A percentile compares a stretch with the other conserved stretches of the same genome.
Evolutionary conservation across 352 stramenopile species (phyloP).

Genomic region (Globisporangium camurandrum): DNA sequence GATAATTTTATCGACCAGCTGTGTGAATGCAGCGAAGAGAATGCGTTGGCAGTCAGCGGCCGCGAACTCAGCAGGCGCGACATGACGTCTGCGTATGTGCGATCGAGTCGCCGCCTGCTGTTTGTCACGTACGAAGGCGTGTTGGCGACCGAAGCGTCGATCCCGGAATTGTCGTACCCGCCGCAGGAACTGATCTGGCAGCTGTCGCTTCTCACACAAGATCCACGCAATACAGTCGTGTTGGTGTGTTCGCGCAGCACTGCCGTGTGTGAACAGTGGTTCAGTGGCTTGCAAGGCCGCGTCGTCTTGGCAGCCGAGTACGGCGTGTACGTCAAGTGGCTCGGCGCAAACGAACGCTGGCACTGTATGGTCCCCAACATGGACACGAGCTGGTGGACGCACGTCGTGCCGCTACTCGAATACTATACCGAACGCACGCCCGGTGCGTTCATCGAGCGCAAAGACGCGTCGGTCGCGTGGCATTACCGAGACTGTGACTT

Average conservation of each 20-base stretch:
- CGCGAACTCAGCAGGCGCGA: slow-evolving; percentile 74
- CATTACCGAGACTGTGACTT: slow-evolving; percentile 84
- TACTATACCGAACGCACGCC: slow-evolving; percentile 85
- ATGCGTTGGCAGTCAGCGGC: slow-evolving; percentile 50
- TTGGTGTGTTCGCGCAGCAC: slow-evolving; percentile 64
- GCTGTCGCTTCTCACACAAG: slow-evolving; percentile 72
- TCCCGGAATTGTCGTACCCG: slow-evolving; percentile 82
- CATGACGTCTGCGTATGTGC: slow-evolving; percentile 80
- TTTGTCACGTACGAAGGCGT: slow-evolving; percentile 91
- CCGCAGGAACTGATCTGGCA: slow-evolving; percentile 80
- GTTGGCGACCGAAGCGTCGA: slow-evolving; percentile 69
- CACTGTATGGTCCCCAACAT: slow-evolving; percentile 81
- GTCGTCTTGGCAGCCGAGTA: slow-evolving; percentile 74
- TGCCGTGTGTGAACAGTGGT: slow-evolving; percentile 73
- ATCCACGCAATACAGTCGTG: slow-evolving; percentile 70
- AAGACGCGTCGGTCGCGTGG: slow-evolving; percentile 85
- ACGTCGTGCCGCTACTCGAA: slow-evolving; percentile 80
- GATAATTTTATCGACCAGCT: slow-evolving; percentile 79
- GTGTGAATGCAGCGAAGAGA: slow-evolving; percentile 72
- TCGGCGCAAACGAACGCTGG: too few relatives aligned
- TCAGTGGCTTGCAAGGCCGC: slow-evolving; percentile 49
- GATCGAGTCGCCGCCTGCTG: slow-evolving; percentile 55
- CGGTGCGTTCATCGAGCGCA: slow-evolving; percentile 76
- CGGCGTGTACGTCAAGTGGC: slow-evolving; percentile 25
- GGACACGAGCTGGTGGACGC: slow-evolving; percentile 65